Base-by-base conservation (phyloP, 345 rosid genomes). In the Salix udensis region DNA sequence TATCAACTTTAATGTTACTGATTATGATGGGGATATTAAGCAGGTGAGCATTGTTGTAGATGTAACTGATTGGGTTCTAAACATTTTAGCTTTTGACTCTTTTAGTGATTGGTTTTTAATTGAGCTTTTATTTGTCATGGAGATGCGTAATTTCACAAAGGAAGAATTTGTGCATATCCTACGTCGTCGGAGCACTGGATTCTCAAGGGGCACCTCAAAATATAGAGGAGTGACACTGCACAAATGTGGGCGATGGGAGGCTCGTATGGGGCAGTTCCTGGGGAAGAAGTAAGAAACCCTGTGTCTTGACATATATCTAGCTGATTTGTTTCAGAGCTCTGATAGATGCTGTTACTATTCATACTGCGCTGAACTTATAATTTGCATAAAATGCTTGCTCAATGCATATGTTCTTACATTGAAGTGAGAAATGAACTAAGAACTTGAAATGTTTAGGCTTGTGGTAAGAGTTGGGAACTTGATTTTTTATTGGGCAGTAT, bases 191-290 rank as follows among this genome's bases (percentile, higher is more conserved):
- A 92, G 93, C 87, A 91, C 88, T 3, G 93, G 95, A 6, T 88
- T 89, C 74, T 81, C 92, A 0, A 86, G 95, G 70, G 97, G 93
- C 53, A 88, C 89, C 81, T 92, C 97, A 1, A 91, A 80, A 52
- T 89, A 86, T 72, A 85, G 90, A 70, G 97, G 97, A 42, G 95
- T 92, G 60, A 86, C 97, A 1, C 85, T 88, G 85, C 91, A 91
- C 82, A 92, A 88, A 81, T 89, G 92, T 21, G 93, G 97, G 31
- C 80, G 90, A 68, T 89, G 93, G 94, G 97, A 91, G 78, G 94
- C 95, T 81, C 89, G 91, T 7, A 91, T 91, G 94, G 93, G 93
- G 58, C 97, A 91, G 73, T 80, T 91, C 78, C 89, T 91, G 6
- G 92, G 95, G 77, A 92, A 89, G 86, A 92, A 89, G 97, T 92